Base-by-base conservation (phyloP, 2,329 filamentous ascomycete species). In the Colletotrichum sp. region DNA sequence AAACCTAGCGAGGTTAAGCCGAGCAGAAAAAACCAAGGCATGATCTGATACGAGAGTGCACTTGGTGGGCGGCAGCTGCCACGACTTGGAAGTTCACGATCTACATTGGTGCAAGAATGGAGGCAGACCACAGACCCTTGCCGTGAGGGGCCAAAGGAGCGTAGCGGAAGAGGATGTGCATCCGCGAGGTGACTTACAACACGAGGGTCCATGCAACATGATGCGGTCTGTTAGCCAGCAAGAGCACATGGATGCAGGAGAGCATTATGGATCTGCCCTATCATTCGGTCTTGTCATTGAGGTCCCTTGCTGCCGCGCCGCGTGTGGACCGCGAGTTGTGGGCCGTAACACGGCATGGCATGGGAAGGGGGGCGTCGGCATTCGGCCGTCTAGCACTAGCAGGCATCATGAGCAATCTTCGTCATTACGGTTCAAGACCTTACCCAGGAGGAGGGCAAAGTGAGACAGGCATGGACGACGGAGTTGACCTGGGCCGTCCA, bases 381-480 rank as follows among this genome's bases (percentile, higher is more conserved):
- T 72, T 63, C 63, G 63, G 55, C 39, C 68, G 63, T 55, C 28
- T 28, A 18, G 18, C 62, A 72, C 57, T 34, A 49, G 73, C 69
- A 76, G 59, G 57, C 69, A 68, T 68, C 44, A 34, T 67, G 52
- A 57, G 59, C 30, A 62, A 36, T 57, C 57, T 55, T 72, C 63
- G 28, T 73, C 74, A 69, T 76, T 18, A 24, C 70, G 44, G 59
- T 44, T 65, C 49, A 68, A 76, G 68, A 68, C 39, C 39, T 64
- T 64, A 49, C 39, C 63, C 55, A 68, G 26, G 55, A 44, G 34
- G 55, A 28, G 52, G 44, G 62, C 26, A 28, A 62, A 26, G 28
- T 39, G 59, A 64, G 57, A 64, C 66, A 68, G 44, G 44, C 44
- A n/a, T 52, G 44, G 12, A 52, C 44, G 44, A n/a, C 65, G 32